Evolutionary conservation across 2,329 filamentous ascomycete species (phyloP).

Genomic region (Hypoxylon rubiginosum): DNA sequence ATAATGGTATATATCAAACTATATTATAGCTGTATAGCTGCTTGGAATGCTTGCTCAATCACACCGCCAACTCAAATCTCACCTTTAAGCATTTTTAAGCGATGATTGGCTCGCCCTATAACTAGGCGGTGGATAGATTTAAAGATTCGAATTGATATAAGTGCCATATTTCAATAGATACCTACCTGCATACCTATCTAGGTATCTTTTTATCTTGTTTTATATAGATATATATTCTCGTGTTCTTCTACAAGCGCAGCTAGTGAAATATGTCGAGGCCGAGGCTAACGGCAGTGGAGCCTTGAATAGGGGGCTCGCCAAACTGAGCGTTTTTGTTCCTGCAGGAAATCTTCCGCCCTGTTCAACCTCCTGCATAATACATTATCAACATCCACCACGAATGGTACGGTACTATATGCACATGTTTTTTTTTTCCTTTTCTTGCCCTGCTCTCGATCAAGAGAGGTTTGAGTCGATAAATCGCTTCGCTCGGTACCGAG

Average conservation of each 20-base stretch:
- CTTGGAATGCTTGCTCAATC: slow-evolving; percentile 33
- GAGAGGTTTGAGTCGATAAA: not conserved
- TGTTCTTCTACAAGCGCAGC: slow-evolving; percentile 15
- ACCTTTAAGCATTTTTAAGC: slow-evolving; percentile 1
- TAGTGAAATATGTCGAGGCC: slow-evolving; percentile 15
- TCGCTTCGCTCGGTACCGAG: not conserved
- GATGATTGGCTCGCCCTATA: slow-evolving; percentile 29
- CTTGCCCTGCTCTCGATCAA: not conserved
- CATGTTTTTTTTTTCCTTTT: not conserved
- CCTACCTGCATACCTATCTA: not conserved
- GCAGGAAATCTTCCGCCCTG: slow-evolving; percentile 33
- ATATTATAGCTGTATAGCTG: slow-evolving; percentile 28
- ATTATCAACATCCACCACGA: slow-evolving; percentile 35
- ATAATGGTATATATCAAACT: slow-evolving; percentile 15
- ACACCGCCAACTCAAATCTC: slow-evolving; percentile 39
- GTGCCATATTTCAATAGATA: not conserved
- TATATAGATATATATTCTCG: not conserved
- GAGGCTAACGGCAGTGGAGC: slow-evolving; percentile 10
- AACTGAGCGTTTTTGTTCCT: slow-evolving; percentile 31
- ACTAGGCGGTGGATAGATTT: no score
- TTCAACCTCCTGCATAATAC: slow-evolving; percentile 45
- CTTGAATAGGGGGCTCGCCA: slow-evolving; percentile 19
- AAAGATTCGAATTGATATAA: no score
- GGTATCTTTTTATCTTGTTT: not conserved
- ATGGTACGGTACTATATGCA: slow-evolving; percentile 24